These are phyloP conservation scores for Antitrichia curtipendula DNA, from an alignment of 225 moss, liverwort and hornwort genomes.

Conservation along the genomic window DNA sequence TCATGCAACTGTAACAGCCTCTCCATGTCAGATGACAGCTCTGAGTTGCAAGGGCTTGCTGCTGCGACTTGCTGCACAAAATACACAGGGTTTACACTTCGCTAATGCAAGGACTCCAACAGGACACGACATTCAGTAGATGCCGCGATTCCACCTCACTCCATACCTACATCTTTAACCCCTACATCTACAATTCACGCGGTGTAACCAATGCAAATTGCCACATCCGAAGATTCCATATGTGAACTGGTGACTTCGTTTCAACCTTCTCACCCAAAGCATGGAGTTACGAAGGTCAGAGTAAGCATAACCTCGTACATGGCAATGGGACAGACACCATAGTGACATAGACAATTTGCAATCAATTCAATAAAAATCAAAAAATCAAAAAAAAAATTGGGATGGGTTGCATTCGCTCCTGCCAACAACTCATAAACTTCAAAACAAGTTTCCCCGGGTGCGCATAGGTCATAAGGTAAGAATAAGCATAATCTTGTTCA, in stretches of 20 bases:
- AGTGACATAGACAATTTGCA: background rate
- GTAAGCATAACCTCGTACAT: background rate
- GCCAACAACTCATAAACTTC: background rate
- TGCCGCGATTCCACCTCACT: background rate
- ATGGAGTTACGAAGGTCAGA: background rate
- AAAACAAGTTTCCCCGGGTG: background rate
- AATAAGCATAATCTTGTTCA: background rate
- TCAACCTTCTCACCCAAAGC: background rate
- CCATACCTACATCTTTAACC: background rate
- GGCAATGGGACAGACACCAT: background rate
- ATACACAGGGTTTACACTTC: background rate
- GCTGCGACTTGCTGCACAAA: constrained; percentile 25
- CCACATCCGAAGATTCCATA: background rate
- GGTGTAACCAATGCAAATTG: background rate
- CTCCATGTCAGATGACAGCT: constrained; percentile 55
- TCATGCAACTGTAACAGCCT: constrained; percentile 43
- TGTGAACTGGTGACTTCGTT: background rate
- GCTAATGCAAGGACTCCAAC: background rate
- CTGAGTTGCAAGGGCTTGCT: constrained; percentile 35
- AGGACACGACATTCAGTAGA: background rate
- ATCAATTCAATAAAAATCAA: background rate
- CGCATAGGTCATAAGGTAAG: background rate
- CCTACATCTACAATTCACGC: background rate
- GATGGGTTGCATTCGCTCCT: background rate
- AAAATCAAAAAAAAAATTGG: background rate